Percentiles rank a stretch among this genome's conserved stretches.
phyloP scores from a whole-genome alignment of 345 rosid species.

The Mangifera indica region DNA sequence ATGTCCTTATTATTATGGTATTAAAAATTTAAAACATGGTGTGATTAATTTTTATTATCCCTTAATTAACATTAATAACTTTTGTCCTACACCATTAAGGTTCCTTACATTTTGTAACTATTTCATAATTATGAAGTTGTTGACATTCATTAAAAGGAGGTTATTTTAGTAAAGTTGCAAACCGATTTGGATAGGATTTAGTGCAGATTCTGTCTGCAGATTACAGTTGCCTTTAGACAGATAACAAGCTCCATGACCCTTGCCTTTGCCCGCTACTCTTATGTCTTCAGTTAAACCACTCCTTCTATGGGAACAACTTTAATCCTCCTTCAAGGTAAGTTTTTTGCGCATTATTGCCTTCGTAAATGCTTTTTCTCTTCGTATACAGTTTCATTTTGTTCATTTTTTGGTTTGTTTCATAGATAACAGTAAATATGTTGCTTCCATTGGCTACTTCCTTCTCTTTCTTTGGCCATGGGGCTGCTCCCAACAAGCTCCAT shows the following conservation, averaged over 20 bases:
- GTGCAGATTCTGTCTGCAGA: not conserved
- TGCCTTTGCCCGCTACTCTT: not conserved
- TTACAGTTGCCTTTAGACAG: not conserved
- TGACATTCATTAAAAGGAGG: too few relatives aligned
- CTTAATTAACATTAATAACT: too few relatives aligned
- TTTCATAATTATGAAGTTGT: too few relatives aligned
- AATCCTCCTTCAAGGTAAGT: not conserved
- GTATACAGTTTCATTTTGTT: not conserved
- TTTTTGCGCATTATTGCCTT: not conserved
- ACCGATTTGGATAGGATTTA: not conserved
- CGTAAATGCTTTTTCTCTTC: not conserved
- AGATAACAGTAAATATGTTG: constrained; percentile 14
- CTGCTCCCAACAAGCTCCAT: not conserved
- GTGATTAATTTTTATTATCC: too few relatives aligned
- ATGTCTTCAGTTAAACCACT: not conserved
- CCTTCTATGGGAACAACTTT: not conserved
- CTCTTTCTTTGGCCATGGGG: not conserved
- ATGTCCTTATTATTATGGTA: too few relatives aligned
- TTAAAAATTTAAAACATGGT: too few relatives aligned
- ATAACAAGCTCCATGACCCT: not conserved
- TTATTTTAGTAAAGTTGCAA: not conserved
- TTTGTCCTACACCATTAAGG: too few relatives aligned
- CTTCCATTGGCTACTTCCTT: constrained; percentile 3
- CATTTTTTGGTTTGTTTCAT: not conserved
- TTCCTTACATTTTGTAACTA: too few relatives aligned